Conservation (phyloP, 2,329 filamentous ascomycete species). For the Tolypocladium endophyticum region DNA sequence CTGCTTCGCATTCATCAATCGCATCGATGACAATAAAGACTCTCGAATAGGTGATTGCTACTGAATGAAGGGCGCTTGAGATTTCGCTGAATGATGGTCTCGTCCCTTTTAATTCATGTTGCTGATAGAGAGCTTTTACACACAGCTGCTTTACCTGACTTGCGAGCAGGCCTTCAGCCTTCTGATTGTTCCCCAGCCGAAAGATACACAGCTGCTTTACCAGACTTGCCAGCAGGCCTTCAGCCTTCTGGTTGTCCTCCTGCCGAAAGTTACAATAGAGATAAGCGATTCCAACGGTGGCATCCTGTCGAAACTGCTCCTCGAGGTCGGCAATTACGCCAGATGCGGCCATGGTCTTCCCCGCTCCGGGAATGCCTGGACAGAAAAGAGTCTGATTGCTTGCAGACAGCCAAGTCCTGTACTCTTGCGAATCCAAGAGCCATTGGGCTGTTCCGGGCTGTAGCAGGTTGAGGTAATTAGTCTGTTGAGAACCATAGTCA, state of each 20-base stretch:
- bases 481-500: not conserved
- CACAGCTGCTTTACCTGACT: not conserved
- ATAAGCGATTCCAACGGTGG: constrained; percentile 26
- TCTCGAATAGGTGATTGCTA: not conserved
- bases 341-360: constrained; percentile 35
- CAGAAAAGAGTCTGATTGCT: constrained; percentile 28
- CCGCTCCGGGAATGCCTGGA: constrained; percentile 34
- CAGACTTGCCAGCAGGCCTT: not conserved
- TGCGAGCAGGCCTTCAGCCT: not conserved
- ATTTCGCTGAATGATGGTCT: not conserved
- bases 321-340: constrained; percentile 29
- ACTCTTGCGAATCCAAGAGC: constrained; percentile 29
- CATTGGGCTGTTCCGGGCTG: constrained; percentile 32
- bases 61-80: not conserved
- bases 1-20: not conserved
- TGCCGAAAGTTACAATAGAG: constrained; percentile 33
- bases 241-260: constrained; percentile 12
- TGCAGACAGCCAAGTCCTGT: constrained; percentile 15
- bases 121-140: not conserved
- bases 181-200: constrained; percentile 16
- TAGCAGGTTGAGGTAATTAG: constrained; percentile 2
- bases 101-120: not conserved
- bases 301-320: constrained; percentile 7
- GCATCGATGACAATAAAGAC: not conserved
- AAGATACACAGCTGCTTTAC: constrained; percentile 11